Evolutionary conservation across 768 basidiomycete genomes (phyloP).

Genomic region (Boletus fagicola): DNA sequence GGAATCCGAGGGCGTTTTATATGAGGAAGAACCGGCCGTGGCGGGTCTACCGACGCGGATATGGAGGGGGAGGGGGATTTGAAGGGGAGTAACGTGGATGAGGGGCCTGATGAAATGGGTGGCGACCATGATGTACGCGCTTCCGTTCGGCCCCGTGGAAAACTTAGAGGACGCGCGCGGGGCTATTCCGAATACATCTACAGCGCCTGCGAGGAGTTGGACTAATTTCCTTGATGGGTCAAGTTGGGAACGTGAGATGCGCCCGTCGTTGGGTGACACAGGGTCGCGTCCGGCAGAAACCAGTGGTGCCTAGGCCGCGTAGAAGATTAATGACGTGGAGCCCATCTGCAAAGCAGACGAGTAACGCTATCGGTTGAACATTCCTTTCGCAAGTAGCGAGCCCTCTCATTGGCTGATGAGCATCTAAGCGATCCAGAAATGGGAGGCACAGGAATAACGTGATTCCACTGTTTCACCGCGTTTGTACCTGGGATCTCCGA

Average conservation of each 20-base stretch:
- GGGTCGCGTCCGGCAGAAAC: no score
- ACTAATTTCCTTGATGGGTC: no score
- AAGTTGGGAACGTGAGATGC: no score
- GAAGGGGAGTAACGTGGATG: conserved; percentile 33
- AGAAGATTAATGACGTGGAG: no score
- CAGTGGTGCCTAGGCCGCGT: no score
- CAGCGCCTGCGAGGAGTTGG: conserved; percentile 27
- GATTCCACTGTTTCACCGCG: no score
- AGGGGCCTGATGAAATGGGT: conserved; percentile 32
- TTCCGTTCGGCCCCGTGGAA: conserved; percentile 34
- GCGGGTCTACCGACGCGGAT: conserved; percentile 28
- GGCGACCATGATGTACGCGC: conserved; percentile 36
- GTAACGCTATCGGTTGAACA: no score
- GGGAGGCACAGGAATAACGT: not conserved
- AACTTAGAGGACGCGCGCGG: conserved; percentile 41
- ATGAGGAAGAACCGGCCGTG: conserved; percentile 31
- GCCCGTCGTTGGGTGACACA: no score
- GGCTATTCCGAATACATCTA: conserved; percentile 29
- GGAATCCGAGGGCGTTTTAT: conserved; percentile 29
- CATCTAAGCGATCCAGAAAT: no score
- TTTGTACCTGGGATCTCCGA: not conserved
- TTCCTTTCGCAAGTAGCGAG: no score
- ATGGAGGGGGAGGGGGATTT: conserved; percentile 30
- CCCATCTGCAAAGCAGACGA: no score
- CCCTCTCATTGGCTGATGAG: no score